A percentile compares a stretch with the other conserved stretches of the same genome.
Conservation (phyloP, 306 rosid genomes). For the Phaseolus lunatus region DNA sequence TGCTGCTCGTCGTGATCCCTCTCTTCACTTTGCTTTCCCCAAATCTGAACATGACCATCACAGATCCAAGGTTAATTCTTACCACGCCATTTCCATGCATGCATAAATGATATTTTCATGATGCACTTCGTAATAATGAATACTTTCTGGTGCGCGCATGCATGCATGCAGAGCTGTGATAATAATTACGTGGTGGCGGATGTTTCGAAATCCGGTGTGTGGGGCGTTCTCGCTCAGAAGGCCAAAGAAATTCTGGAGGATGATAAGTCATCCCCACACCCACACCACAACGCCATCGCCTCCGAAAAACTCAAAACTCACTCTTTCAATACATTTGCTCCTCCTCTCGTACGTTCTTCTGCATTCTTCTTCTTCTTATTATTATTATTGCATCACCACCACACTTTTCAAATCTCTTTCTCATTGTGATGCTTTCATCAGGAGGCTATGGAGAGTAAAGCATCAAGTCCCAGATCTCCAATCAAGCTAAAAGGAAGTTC, state of each 20-base stretch:
- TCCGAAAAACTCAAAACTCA: conserved; percentile 43
- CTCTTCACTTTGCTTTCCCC: conserved; percentile 48
- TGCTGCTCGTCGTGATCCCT: conserved; percentile 62
- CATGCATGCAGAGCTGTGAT: conserved; percentile 59
- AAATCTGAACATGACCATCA: conserved; percentile 50
- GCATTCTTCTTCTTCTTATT: too few relatives aligned
- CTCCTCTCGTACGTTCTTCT: conserved; percentile 48
- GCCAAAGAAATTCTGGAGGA: conserved; percentile 91
- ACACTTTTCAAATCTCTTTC: too few relatives aligned
- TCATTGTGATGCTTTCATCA: conserved; percentile 28
- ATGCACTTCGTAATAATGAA: background rate
- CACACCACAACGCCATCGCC: conserved; percentile 19
- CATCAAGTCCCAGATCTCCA: conserved; percentile 59
- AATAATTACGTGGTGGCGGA: conserved; percentile 53
- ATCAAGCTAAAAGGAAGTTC: conserved; percentile 57
- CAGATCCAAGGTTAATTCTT: conserved; percentile 58
- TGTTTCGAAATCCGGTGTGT: conserved; percentile 69
- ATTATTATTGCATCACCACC: too few relatives aligned
- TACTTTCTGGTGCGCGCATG: background rate
- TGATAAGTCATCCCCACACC: conserved; percentile 34
- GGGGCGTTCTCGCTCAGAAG: conserved; percentile 89
- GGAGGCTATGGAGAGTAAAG: conserved; percentile 75
- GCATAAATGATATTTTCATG: background rate
- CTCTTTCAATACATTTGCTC: conserved; percentile 40
- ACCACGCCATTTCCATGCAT: background rate